phyloP scores from a whole-genome alignment of 352 stramenopile species.

The Phytophthora cryptogea region DNA sequence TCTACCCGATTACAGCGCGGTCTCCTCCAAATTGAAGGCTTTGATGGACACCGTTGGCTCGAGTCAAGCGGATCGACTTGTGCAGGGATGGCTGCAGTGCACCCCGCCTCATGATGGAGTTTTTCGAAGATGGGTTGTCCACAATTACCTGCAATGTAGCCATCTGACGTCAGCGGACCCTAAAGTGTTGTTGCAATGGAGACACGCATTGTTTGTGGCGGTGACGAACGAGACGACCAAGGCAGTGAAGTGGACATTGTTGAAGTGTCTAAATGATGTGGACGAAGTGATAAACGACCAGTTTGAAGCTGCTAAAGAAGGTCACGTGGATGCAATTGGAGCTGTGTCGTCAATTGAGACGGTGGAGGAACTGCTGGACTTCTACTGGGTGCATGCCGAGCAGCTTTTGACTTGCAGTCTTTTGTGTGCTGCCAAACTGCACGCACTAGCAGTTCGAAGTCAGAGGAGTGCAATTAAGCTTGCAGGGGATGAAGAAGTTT shows the following conservation, averaged over 20 bases:
- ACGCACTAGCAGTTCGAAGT: slow-evolving; percentile 23
- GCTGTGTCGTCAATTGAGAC: slow-evolving; percentile 12
- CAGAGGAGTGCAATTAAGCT: slow-evolving; percentile 22
- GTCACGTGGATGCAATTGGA: background rate
- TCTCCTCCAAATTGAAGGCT: slow-evolving; percentile 31
- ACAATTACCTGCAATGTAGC: slow-evolving; percentile 32
- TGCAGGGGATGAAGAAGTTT: slow-evolving; percentile 22
- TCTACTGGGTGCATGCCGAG: slow-evolving; percentile 43
- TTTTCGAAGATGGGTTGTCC: slow-evolving; percentile 49
- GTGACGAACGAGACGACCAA: slow-evolving; percentile 33
- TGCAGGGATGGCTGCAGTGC: slow-evolving; percentile 38
- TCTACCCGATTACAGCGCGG: slow-evolving; percentile 49
- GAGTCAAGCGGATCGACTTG: slow-evolving; percentile 27
- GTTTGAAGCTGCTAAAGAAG: slow-evolving; percentile 1
- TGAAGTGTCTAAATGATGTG: slow-evolving; percentile 31
- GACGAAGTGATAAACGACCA: slow-evolving; percentile 7
- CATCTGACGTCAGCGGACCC: slow-evolving; percentile 20
- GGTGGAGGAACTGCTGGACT: slow-evolving; percentile 42
- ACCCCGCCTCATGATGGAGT: slow-evolving; percentile 4
- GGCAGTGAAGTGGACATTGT: slow-evolving; percentile 29
- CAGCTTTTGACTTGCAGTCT: slow-evolving; percentile 37
- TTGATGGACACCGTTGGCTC: slow-evolving; percentile 38
- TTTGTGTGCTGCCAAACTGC: slow-evolving; percentile 53
- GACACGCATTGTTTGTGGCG: slow-evolving; percentile 40
- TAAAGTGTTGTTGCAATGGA: slow-evolving; percentile 32